Evolutionary conservation across 2,329 filamentous ascomycete genomes (phyloP), one percentile per base, ranked within the genome.

Genomic region (Ilyonectria robusta): DNA sequence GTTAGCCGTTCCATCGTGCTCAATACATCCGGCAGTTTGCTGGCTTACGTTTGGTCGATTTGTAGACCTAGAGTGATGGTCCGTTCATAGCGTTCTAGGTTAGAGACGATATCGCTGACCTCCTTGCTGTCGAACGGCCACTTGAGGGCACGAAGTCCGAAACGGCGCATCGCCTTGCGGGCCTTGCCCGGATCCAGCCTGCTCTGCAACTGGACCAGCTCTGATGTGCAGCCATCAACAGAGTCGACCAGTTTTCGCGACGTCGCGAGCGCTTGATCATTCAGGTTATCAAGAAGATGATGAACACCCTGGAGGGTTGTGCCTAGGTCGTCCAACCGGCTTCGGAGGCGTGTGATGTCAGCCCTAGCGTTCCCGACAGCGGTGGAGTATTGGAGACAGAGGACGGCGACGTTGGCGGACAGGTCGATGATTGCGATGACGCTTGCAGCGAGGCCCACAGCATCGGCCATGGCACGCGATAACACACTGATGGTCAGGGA

Each of bases 81-180:
- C 23, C 23, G 23, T 26, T 26, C 23, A 26, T 26, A 26, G 23
- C 23, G 23, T 26, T 26, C 23, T 26, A 26, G 23, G 23, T 26
- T 26, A 26, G 23, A 26, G 23, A 26, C 8, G 29, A 66, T 42
- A 17, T 35, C 21, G 21, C 21, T 35, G 11, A 69, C 56, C 37
- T 69, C 59, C 35, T 61, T 69, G 26, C 59, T 66, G 37, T 64
- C 17, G 11, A 69, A 66, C 21, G 60, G 64, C 67, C 64, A 69
- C 42, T 48, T 67, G 9, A 65, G 57, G 46, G 60, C 64, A 55
- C 54, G 54, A 15, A 67, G 29, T 19, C 64, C 54, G 29, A 69
- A 26, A 10, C 57, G 57, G 35, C 40, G 48, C 53, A 67, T 69
- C 33, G 47, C 17, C 40, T 58, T 59, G 1, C 40, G 26, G 42